Base-by-base conservation (phyloP, 2,329 filamentous ascomycete species). In the Sporothrix luriei region DNA sequence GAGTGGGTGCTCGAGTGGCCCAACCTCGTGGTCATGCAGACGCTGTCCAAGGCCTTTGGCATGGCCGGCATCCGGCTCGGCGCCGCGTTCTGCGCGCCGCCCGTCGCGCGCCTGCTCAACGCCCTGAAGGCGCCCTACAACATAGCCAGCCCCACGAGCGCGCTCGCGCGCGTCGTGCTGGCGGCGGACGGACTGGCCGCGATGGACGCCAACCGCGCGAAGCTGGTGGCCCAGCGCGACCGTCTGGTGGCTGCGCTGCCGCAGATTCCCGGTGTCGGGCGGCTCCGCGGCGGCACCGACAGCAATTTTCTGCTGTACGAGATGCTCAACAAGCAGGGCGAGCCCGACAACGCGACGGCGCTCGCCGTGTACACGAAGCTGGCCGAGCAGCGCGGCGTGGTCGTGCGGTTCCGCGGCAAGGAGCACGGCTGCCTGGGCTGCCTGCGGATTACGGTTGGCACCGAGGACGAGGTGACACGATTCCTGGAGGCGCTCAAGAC, bases 1-100 rank as follows among this genome's bases (percentile, higher is more conserved):
- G 92, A 97, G 80, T 97, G 92, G 90, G 94, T 97, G 0, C 84
- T 87, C 48, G 93, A 97, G 76, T 96, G 92, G 88, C 94, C 94
- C 66, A 99, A 99, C 79, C 84, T 99, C 33, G 93, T 97, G 21
- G 94, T 99, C 70, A 93, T 98, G 92, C 95, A 99, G 83, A 99
- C 95, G 0, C 85, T 98, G n/a, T 97, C 92, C 76, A 99, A 99
- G 80, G 95, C 93, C 0, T 99, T 99, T 77, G 95, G 95, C 38
- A 87, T 99, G 76, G 95, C 95, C 4, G 95, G 94, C 66, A 97
- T 99, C 77, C 86, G 95, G 19, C 85, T 99, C 0, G 95, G 95
- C 61, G 91, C 89, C 9, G 93, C 92, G 0, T 99, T 97, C 78
- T 87, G 92, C 5, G 87, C 88, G 11, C 84, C 88, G 0, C 84